A percentile compares a stretch with the other conserved stretches of the same genome.
Conservation (phyloP, 2,329 filamentous ascomycete genomes). For the Cladosporium sp. region DNA sequence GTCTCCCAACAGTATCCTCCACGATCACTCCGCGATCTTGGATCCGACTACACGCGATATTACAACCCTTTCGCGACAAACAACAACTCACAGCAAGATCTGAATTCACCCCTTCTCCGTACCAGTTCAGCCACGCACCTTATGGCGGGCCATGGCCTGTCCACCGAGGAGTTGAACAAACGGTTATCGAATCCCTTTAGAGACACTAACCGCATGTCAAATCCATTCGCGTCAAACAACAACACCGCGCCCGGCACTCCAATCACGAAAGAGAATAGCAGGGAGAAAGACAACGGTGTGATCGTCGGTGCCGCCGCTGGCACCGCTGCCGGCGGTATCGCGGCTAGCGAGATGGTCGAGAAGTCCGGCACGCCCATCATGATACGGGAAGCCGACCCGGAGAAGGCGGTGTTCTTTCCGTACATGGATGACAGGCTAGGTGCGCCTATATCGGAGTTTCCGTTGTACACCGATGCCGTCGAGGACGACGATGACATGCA, state of each 20-base stretch:
- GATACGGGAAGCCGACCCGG: slow-evolving; percentile 26
- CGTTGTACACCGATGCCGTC: slow-evolving; percentile 44
- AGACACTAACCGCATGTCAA: slow-evolving; percentile 24
- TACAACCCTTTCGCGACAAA: slow-evolving; percentile 33
- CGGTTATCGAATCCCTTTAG: slow-evolving; percentile 30
- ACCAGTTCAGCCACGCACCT: slow-evolving; percentile 22
- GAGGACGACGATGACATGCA: slow-evolving; percentile 52
- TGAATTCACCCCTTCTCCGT: slow-evolving; percentile 20
- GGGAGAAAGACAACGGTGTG: slow-evolving; percentile 14
- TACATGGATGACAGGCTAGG: slow-evolving; percentile 44
- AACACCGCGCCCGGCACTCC: slow-evolving; percentile 20
- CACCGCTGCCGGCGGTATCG: slow-evolving; percentile 3
- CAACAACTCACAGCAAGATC: slow-evolving; percentile 29
- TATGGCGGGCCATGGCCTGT: slow-evolving; percentile 11
- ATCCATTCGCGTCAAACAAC: slow-evolving; percentile 20
- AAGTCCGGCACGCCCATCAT: slow-evolving; percentile 22
- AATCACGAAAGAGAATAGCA: slow-evolving; percentile 6
- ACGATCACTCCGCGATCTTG: slow-evolving; percentile 30
- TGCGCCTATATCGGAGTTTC: slow-evolving; percentile 38
- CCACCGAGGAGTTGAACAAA: slow-evolving; percentile 21
- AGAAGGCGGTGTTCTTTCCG: slow-evolving; percentile 34
- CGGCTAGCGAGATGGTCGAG: not conserved
- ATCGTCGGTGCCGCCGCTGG: slow-evolving; percentile 13
- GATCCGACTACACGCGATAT: slow-evolving; percentile 33
- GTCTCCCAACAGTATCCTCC: slow-evolving; percentile 24